A percentile compares a stretch with the other conserved stretches of the same genome.
phyloP scores from a whole-genome alignment of 768 basidiomycete genomes.

The Trametes sanguinea region DNA sequence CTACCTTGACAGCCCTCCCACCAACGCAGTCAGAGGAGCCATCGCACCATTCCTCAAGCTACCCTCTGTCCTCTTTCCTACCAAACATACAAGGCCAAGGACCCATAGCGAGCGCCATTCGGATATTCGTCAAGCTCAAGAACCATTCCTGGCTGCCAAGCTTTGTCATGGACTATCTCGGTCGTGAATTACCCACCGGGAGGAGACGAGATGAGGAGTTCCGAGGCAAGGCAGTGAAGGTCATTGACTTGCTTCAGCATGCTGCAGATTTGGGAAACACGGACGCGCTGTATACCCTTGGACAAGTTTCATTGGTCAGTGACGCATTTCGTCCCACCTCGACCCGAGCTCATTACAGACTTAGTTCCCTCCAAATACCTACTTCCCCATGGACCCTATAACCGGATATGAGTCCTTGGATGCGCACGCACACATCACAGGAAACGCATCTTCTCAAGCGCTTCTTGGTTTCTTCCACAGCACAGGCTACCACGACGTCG shows the following conservation, averaged over 20 bases:
- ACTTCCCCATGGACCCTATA: conserved; percentile 62
- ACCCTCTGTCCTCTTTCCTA: conserved; percentile 63
- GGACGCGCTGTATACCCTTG: conserved; percentile 72
- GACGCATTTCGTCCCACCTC: no score
- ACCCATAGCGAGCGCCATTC: conserved; percentile 67
- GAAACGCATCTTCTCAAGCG: conserved; percentile 87
- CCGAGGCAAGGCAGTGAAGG: conserved; percentile 74
- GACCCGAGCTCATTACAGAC: not conserved
- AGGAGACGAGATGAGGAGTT: conserved; percentile 67
- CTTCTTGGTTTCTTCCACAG: conserved; percentile 87
- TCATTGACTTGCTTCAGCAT: conserved; percentile 77
- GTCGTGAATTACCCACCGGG: conserved; percentile 39
- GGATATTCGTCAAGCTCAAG: conserved; percentile 67
- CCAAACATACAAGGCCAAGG: conserved; percentile 78
- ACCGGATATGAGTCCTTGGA: conserved; percentile 65
- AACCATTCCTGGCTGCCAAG: conserved; percentile 57
- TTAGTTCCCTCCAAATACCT: conserved; percentile 73
- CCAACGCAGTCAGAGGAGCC: conserved; percentile 59
- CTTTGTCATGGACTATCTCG: conserved; percentile 42
- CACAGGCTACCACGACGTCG: conserved; percentile 73
- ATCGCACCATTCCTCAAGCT: conserved; percentile 47
- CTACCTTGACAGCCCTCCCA: conserved; percentile 62
- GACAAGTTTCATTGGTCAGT: conserved; percentile 66
- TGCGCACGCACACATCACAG: conserved; percentile 65
- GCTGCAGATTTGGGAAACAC: conserved; percentile 76